These are phyloP conservation scores for Cytospora piceae DNA, from an alignment of 2,329 filamentous ascomycete species.

Conservation along the genomic window DNA sequence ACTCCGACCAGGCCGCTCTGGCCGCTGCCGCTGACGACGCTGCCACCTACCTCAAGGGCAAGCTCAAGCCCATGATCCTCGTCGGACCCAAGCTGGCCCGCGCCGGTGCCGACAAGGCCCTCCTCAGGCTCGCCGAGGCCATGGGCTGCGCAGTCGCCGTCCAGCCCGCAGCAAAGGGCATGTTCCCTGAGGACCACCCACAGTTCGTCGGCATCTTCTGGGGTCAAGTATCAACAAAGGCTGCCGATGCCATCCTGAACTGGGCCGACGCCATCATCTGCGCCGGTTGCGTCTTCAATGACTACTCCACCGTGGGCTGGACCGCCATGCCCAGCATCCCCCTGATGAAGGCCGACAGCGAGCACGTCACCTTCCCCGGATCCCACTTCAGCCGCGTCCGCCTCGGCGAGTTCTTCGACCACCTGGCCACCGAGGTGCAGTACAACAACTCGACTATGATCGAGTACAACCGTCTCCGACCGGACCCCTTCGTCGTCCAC, in stretches of 20 bases:
- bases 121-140: constrained; percentile 35
- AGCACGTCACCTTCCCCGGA: constrained; percentile 37
- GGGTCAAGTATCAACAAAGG: constrained; percentile 36
- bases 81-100: constrained; percentile 35
- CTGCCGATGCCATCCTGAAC: constrained; percentile 36
- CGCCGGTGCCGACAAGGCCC: constrained; percentile 33
- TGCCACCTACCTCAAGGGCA: constrained; percentile 33
- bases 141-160: constrained; percentile 38
- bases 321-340: constrained; percentile 37
- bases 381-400: constrained; percentile 37
- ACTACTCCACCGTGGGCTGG: constrained; percentile 38
- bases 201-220: constrained; percentile 37
- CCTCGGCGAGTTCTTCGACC: constrained; percentile 35
- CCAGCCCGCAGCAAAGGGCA: constrained; percentile 38
- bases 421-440: constrained; percentile 33
- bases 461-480: constrained; percentile 35
- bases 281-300: constrained; percentile 36
- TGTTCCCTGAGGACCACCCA: constrained; percentile 37
- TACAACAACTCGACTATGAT: constrained; percentile 36
- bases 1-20: constrained; percentile 32
- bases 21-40: constrained; percentile 34
- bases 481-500: constrained; percentile 32
- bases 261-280: constrained; percentile 38
- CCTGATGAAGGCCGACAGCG: constrained; percentile 36
- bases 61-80: constrained; percentile 37